Evolutionary conservation across 2,329 filamentous ascomycete genomes (phyloP).

Genomic region (Mycosphaerelloides madeirae): DNA sequence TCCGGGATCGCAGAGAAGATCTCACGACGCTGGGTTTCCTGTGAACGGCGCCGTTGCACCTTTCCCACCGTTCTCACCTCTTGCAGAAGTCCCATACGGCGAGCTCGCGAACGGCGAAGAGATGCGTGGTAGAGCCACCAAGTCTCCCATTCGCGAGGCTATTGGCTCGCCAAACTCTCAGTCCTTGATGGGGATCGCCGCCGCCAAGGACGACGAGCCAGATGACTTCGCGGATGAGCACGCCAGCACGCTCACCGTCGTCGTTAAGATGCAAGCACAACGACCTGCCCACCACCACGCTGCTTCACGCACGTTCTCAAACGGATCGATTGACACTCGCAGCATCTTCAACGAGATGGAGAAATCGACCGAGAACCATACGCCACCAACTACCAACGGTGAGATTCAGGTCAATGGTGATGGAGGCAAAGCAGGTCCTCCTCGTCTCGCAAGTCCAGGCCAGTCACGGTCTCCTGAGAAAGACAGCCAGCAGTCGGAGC

Average conservation of each 20-base stretch:
- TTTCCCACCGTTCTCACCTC: constrained; percentile 20
- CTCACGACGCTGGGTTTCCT: constrained; percentile 22
- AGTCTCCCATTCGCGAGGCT: constrained; percentile 29
- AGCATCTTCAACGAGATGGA: constrained; percentile 46
- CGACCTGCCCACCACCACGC: constrained; percentile 37
- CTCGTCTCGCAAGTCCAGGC: constrained; percentile 19
- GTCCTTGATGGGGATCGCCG: constrained; percentile 12
- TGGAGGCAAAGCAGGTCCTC: constrained; percentile 5
- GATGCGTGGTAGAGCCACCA: constrained; percentile 25
- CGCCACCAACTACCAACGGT: constrained; percentile 36
- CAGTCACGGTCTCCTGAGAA: constrained; percentile 16
- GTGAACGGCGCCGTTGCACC: constrained; percentile 25
- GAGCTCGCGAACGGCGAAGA: constrained; percentile 26
- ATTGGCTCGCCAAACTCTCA: constrained; percentile 16
- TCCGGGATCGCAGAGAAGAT: constrained; percentile 20
- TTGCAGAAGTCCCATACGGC: constrained; percentile 12
- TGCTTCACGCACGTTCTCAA: constrained; percentile 50
- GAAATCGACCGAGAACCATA: constrained; percentile 29
- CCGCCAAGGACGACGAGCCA: constrained; percentile 26
- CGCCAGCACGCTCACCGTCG: constrained; percentile 49
- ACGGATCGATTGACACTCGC: constrained; percentile 52
- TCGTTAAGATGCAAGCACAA: constrained; percentile 40
- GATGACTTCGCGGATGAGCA: constrained; percentile 52
- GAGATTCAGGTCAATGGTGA: constrained; percentile 27
- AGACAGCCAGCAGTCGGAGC: constrained; percentile 12